These are phyloP conservation scores for Ilex paraguariensis DNA, from an alignment of 305 asterid species.

Conservation along the genomic window DNA sequence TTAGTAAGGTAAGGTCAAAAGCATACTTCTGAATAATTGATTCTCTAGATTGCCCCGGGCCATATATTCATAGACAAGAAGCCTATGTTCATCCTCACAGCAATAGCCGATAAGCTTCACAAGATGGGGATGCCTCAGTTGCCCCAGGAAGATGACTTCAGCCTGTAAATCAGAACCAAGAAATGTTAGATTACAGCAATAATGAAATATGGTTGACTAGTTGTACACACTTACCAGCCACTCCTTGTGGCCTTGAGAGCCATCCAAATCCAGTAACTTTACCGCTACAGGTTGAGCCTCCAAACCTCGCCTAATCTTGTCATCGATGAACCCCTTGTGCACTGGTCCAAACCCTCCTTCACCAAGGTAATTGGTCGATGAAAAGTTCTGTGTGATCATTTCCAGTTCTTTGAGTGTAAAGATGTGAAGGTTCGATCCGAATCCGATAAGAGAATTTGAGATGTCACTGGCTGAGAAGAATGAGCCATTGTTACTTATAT, in stretches of 20 bases:
- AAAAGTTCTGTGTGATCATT: slow-evolving; percentile 19
- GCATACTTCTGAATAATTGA: slow-evolving; percentile 69
- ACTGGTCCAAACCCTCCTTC: slow-evolving; percentile 48
- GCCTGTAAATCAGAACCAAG: slow-evolving; percentile 30
- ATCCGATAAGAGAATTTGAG: slow-evolving; percentile 28
- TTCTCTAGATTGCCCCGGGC: slow-evolving; percentile 73
- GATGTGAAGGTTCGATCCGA: slow-evolving; percentile 33
- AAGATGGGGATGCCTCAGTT: slow-evolving; percentile 72
- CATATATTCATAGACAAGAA: slow-evolving; percentile 87
- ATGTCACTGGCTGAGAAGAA: slow-evolving; percentile 21
- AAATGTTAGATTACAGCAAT: neutral
- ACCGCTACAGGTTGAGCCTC: slow-evolving; percentile 37
- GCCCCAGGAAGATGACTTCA: slow-evolving; percentile 79
- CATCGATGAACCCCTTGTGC: slow-evolving; percentile 32
- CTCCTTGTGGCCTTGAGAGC: slow-evolving; percentile 31
- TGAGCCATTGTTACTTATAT: slow-evolving; percentile 29
- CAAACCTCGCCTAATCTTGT: slow-evolving; percentile 21
- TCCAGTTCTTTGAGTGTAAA: slow-evolving; percentile 30
- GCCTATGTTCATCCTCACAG: slow-evolving; percentile 74
- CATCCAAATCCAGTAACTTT: slow-evolving; percentile 34
- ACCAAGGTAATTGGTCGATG: slow-evolving; percentile 24
- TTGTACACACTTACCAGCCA: slow-evolving; percentile 28
- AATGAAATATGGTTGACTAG: neutral
- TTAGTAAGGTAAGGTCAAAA: neutral
- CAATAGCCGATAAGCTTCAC: slow-evolving; percentile 88